A percentile compares a stretch with the other conserved stretches of the same genome.
Evolutionary conservation across 306 rosid species (phyloP).

Genomic region (Canavalia ensiformis): DNA sequence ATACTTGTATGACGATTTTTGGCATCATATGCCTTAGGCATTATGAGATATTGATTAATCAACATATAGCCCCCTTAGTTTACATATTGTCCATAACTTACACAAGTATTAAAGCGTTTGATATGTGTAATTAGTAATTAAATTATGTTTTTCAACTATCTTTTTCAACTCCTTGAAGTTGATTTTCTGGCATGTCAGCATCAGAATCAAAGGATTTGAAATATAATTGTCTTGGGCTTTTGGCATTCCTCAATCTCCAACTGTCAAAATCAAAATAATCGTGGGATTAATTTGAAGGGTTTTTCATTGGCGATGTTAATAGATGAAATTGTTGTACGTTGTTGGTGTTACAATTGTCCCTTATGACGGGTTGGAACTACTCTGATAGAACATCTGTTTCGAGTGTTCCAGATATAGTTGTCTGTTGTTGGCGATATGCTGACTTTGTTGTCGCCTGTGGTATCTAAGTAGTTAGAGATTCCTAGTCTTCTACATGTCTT

Average conservation of each 20-base stretch:
- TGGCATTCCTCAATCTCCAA: no score
- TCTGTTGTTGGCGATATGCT: constrained; percentile 28
- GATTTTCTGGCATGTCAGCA: neutral
- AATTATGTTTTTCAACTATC: neutral
- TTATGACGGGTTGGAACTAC: neutral
- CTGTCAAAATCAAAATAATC: no score
- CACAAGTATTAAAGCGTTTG: neutral
- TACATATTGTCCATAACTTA: no score
- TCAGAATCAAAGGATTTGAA: neutral
- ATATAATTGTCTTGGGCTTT: no score
- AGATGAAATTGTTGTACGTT: neutral
- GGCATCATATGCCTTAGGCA: no score
- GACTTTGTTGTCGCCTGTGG: constrained; percentile 5
- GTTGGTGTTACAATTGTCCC: neutral
- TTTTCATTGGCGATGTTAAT: neutral
- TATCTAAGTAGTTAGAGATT: constrained; percentile 15
- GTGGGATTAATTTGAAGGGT: no score
- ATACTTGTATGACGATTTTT: no score
- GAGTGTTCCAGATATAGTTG: neutral
- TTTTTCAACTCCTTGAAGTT: neutral
- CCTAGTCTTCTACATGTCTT: no score
- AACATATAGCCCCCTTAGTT: no score
- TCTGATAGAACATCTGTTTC: neutral
- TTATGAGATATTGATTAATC: no score
- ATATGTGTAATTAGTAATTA: neutral